Percentiles rank a stretch among this genome's conserved stretches.
Conservation (phyloP, 805 yeast genomes). For the Jamesozyma spencerorum region DNA sequence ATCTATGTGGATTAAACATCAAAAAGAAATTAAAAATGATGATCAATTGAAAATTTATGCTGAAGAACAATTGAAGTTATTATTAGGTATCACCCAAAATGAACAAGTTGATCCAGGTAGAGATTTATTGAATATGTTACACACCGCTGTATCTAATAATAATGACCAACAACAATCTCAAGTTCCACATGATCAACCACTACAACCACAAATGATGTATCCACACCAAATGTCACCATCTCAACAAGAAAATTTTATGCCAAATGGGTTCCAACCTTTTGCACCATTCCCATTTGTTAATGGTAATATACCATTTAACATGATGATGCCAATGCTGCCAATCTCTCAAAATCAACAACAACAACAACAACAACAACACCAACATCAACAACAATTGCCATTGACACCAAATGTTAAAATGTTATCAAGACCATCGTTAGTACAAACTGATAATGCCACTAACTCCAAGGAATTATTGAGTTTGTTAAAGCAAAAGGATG, state of each 20-base stretch:
- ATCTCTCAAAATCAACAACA: conserved; percentile 7
- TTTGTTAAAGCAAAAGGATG: conserved; percentile 20
- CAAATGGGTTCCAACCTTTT: conserved; percentile 23
- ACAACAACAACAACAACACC: conserved; percentile 2
- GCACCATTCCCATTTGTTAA: conserved; percentile 28
- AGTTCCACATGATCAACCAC: too few relatives aligned
- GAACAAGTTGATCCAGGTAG: conserved; percentile 58
- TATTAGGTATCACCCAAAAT: conserved; percentile 47
- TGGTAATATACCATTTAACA: conserved; percentile 11
- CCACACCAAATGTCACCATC: conserved; percentile 4
- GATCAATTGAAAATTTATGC: conserved; percentile 54
- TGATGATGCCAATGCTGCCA: conserved; percentile 7
- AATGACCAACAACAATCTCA: neutral
- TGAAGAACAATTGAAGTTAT: conserved; percentile 52
- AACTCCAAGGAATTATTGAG: conserved; percentile 29
- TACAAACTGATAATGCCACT: conserved; percentile 7
- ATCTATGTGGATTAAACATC: conserved; percentile 45
- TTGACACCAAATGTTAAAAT: conserved; percentile 34
- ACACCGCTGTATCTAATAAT: conserved; percentile 32
- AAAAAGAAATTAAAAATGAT: conserved; percentile 43
- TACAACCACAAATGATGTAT: neutral
- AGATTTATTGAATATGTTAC: conserved; percentile 58
- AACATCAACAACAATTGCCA: conserved; percentile 8
- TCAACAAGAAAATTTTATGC: conserved; percentile 6
- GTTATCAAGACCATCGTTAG: conserved; percentile 32